Evolutionary conservation across 306 rosid genomes (phyloP), one percentile per base, ranked within the genome.

Genomic region (Malus sieversii): DNA sequence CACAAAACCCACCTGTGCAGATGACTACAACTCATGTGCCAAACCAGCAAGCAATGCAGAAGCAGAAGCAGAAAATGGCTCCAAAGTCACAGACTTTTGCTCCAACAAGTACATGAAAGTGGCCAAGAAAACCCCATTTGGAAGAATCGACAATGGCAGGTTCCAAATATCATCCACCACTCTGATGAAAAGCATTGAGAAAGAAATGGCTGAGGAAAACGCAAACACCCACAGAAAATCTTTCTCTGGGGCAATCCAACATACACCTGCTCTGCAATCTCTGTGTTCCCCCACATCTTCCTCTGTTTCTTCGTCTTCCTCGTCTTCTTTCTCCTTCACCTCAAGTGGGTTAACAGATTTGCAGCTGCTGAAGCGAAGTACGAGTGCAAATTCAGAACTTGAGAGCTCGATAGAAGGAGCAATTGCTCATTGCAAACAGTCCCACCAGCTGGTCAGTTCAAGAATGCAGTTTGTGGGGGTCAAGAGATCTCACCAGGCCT

Each of bases 401-500:
- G 98, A 95, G 77, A 52, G 79, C 82, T 92, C 97, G 67, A 75
- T 95, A 76, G 92, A 95, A 74, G 99, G 93, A 73, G 99, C 99
- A 52, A 95, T 95, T 74, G 99, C 99, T 52, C 92, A 95, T 76
- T 95, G 99, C 73, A 95, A 92, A 77, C 85, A 80, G 85, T 92
- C 96, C 60, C 96, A 88, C 68, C 85, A 81, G 58, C 82, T 70
- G 32, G 53, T 80, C 53, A 27, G 75, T 66, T 64, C 87, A 46
- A 88, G 85, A 72, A 52, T 82, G 81, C 80, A 58, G 78, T 75
- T 77, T 78, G 75, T 77, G 83, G 73, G 72, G 77, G 75, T 77
- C 79, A 84, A 75, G 84, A 86, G 75, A 79, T 64, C 68, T 64
- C 70, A 79, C 78, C 80, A 71, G 76, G 75, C 59, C 57, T 15